Evolutionary conservation across 306 rosid genomes (phyloP).

Genomic region (apple (Malus domestica)): ASM211411v1 NC_041790.1:3506501-3507000

Average conservation of each 20-base stretch:
- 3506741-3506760: constrained; percentile 99
- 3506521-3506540: constrained; percentile 59
- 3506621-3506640: constrained; percentile 99
- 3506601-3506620: constrained; percentile 96
- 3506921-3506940: background rate
- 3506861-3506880: constrained; percentile 78
- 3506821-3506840: constrained; percentile 98
- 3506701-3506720: background rate
- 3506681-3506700: background rate
- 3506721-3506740: constrained; percentile 15
- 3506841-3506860: constrained; percentile 98
- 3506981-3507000: background rate
- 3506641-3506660: constrained; percentile 98
- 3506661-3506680: constrained; percentile 43
- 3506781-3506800: constrained; percentile 99
- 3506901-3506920: constrained; percentile 8
- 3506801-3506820: constrained; percentile 95
- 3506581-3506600: constrained; percentile 97
- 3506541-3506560: constrained; percentile 94
- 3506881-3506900: background rate
- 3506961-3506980: background rate
- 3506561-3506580: constrained; percentile 99
- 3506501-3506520: background rate
- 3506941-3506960: background rate
- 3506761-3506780: constrained; percentile 99